These are phyloP conservation scores for Yamadazyma sp. DNA, from an alignment of 1,139 yeast species.

Conservation along the genomic window DNA sequence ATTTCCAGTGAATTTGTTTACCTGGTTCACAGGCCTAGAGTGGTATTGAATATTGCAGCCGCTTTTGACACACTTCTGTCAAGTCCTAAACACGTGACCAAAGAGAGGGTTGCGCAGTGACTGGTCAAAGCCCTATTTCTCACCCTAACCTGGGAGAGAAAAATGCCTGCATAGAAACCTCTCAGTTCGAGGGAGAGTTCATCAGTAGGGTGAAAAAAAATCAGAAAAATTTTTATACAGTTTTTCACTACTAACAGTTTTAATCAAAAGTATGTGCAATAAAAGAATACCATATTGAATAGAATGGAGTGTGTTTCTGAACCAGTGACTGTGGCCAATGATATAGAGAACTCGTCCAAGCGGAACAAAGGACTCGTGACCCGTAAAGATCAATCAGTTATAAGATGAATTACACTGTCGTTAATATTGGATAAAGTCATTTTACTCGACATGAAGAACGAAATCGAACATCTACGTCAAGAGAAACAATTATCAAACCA, in stretches of 20 bases:
- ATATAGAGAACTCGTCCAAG: not conserved
- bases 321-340: not conserved
- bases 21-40: too few relatives aligned
- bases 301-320: not conserved
- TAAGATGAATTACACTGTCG: too few relatives aligned
- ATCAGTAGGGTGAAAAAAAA: slow-evolving; percentile 9
- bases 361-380: too few relatives aligned
- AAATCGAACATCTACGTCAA: too few relatives aligned
- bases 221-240: slow-evolving; percentile 11
- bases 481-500: too few relatives aligned
- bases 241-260: slow-evolving; percentile 11
- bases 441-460: too few relatives aligned
- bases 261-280: slow-evolving; percentile 13
- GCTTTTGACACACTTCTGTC: too few relatives aligned
- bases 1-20: too few relatives aligned
- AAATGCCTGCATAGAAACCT: slow-evolving; percentile 8
- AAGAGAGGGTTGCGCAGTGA: slow-evolving; percentile 15
- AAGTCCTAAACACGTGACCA: not conserved
- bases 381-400: too few relatives aligned
- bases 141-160: not conserved
- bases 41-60: too few relatives aligned
- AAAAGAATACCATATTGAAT: not conserved
- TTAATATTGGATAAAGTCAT: too few relatives aligned
- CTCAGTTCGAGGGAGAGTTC: slow-evolving; percentile 2
- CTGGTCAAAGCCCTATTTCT: slow-evolving; percentile 4